Evolutionary conservation across 805 yeast genomes (phyloP).

Genomic region (Sungouiella thailandica): DNA sequence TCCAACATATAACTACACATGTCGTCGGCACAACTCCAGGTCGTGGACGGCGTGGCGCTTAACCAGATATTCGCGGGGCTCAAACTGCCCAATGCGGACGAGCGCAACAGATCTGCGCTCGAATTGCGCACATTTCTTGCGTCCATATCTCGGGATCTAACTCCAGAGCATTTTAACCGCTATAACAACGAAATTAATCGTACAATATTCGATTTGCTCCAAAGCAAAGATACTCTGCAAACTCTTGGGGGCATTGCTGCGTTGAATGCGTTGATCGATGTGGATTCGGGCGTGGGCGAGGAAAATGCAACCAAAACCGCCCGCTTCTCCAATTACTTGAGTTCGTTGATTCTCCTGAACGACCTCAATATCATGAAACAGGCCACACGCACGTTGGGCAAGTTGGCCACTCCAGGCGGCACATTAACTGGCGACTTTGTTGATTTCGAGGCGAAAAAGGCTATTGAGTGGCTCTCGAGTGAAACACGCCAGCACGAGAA

Average conservation of each 20-base stretch:
- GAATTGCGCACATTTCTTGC: constrained; percentile 68
- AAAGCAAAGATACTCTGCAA: constrained; percentile 64
- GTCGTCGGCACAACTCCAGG: constrained; percentile 15
- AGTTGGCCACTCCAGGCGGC: constrained; percentile 84
- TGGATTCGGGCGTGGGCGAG: constrained; percentile 69
- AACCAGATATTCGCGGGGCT: constrained; percentile 51
- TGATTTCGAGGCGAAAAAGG: constrained; percentile 83
- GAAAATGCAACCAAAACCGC: constrained; percentile 87
- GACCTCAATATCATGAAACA: constrained; percentile 81
- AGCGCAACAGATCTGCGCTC: constrained; percentile 52
- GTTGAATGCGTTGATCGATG: constrained; percentile 79
- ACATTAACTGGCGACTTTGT: constrained; percentile 88
- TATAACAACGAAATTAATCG: constrained; percentile 84
- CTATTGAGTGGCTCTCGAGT: constrained; percentile 87
- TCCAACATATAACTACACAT: constrained; percentile 1
- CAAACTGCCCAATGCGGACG: constrained; percentile 38
- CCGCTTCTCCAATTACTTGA: constrained; percentile 81
- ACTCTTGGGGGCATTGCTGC: constrained; percentile 90
- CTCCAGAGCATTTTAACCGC: constrained; percentile 74
- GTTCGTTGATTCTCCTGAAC: constrained; percentile 73
- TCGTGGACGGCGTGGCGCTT: constrained; percentile 44
- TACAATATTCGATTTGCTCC: constrained; percentile 78
- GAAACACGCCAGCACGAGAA: constrained; percentile 70
- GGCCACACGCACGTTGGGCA: constrained; percentile 85
- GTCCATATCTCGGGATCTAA: constrained; percentile 71